These are phyloP conservation scores for Mollisia scopiformis DNA, from an alignment of 2,329 filamentous ascomycete genomes.

Conservation along the genomic window DNA sequence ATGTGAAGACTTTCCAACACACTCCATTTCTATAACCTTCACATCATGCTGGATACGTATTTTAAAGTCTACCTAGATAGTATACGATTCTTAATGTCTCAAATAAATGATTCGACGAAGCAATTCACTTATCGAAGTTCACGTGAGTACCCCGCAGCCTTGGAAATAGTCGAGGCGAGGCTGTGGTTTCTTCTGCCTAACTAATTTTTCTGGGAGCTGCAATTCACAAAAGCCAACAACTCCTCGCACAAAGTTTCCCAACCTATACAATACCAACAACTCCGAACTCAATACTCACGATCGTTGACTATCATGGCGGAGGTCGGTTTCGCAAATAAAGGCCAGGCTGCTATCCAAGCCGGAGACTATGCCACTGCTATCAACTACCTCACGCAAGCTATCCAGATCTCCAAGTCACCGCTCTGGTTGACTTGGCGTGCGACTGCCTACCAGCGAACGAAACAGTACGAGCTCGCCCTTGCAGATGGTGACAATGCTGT, in stretches of 20 bases:
- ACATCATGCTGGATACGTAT: no score
- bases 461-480: constrained; percentile 65
- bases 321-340: constrained; percentile 42
- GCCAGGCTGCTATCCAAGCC: constrained; percentile 61
- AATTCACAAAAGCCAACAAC: background rate
- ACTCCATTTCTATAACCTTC: no score
- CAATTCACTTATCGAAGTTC: background rate
- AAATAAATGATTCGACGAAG: no score
- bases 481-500: constrained; percentile 71
- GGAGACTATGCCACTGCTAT: constrained; percentile 72
- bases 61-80: no score
- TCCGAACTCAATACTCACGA: background rate
- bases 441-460: constrained; percentile 72
- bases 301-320: constrained; percentile 49
- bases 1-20: no score
- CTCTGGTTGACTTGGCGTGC: constrained; percentile 83
- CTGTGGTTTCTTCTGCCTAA: background rate
- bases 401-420: constrained; percentile 73
- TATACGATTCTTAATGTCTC: no score
- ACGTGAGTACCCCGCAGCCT: background rate
- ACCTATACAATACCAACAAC: background rate
- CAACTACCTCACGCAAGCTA: constrained; percentile 66
- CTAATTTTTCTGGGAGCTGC: background rate
- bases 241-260: no score
- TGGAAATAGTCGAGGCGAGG: background rate